Evolutionary conservation across 2,329 filamentous ascomycete genomes (phyloP).

Genomic region (Elsinoe arachidis): DNA sequence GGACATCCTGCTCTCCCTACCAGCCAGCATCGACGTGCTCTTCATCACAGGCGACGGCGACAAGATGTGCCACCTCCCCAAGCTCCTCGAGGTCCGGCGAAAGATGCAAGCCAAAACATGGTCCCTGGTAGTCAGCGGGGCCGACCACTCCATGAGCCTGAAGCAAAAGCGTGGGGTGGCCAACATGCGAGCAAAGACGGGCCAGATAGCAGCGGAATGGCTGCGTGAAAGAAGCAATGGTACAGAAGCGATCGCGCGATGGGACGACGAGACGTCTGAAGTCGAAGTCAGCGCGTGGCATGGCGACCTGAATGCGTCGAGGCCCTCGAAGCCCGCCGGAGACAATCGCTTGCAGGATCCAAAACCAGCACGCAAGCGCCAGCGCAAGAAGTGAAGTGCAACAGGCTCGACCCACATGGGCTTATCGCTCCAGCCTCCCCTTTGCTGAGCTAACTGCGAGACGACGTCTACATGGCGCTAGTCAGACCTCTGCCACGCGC

Average conservation of each 20-base stretch:
- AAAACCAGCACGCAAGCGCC: not conserved
- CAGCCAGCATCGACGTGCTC: conserved; percentile 26
- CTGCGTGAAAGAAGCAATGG: conserved; percentile 18
- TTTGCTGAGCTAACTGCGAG: not conserved
- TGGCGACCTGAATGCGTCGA: not conserved
- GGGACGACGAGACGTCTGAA: conserved; percentile 17
- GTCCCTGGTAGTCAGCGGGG: conserved; percentile 29
- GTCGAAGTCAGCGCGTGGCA: conserved; percentile 15
- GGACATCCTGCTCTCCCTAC: conserved; percentile 31
- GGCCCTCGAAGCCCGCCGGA: not conserved
- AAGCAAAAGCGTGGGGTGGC: conserved; percentile 23
- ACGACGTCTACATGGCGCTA: not conserved
- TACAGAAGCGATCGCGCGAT: conserved; percentile 15
- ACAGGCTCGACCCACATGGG: not conserved
- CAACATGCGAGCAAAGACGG: conserved; percentile 26
- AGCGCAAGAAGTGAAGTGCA: not conserved
- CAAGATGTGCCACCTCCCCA: conserved; percentile 27
- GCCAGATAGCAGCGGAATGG: conserved; percentile 30
- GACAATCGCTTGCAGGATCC: not conserved
- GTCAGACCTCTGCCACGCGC: no score
- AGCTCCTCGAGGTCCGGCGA: conserved; percentile 24
- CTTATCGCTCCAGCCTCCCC: not conserved
- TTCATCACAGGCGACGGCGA: conserved; percentile 34
- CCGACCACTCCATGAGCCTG: conserved; percentile 36
- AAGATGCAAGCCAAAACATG: conserved; percentile 33